A percentile compares a stretch with the other conserved stretches of the same genome.
Evolutionary conservation across 805 yeast species (phyloP).

Genomic region (Kuraishia cidri): DNA sequence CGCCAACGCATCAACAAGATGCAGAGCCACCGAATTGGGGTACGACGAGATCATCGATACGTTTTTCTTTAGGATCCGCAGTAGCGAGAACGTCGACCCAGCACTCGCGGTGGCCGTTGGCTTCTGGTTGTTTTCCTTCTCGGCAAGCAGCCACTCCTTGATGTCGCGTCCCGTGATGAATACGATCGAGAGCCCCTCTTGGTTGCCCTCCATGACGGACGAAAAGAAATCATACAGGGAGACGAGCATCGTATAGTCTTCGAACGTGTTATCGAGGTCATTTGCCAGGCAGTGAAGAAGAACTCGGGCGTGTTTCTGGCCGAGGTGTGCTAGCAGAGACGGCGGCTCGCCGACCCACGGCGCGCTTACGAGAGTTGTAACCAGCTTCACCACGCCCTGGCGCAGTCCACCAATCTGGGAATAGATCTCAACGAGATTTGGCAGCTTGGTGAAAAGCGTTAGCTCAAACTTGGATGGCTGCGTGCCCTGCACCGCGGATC

Average conservation of each 20-base stretch:
- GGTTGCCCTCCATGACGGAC: conserved; percentile 60
- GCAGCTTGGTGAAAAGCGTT: conserved; percentile 43
- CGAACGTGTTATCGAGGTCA: conserved; percentile 51
- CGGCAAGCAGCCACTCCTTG: conserved; percentile 14
- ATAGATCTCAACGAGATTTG: conserved; percentile 16
- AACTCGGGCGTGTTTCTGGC: conserved; percentile 49
- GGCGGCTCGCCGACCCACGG: conserved; percentile 56
- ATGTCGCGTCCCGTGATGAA: conserved; percentile 54
- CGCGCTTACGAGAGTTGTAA: conserved; percentile 49
- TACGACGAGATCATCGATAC: conserved; percentile 40
- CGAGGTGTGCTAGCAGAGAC: conserved; percentile 75
- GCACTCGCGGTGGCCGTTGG: conserved; percentile 6
- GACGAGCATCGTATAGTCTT: conserved; percentile 41
- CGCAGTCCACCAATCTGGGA: conserved; percentile 41
- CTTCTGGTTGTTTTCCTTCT: conserved; percentile 6
- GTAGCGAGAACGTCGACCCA: conserved; percentile 28
- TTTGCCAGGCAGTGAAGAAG: conserved; percentile 50
- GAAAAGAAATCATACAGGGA: conserved; percentile 57
- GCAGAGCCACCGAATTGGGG: conserved; percentile 57
- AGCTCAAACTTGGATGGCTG: conserved; percentile 61
- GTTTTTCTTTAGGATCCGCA: conserved; percentile 46
- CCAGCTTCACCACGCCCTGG: conserved; percentile 39
- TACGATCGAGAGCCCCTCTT: conserved; percentile 68
- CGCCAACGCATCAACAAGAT: conserved; percentile 64
- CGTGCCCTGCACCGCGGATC: conserved; percentile 34